phyloP scores from a whole-genome alignment of 495 filamentous ascomycete genomes.

The Penicillium roqueforti region DNA sequence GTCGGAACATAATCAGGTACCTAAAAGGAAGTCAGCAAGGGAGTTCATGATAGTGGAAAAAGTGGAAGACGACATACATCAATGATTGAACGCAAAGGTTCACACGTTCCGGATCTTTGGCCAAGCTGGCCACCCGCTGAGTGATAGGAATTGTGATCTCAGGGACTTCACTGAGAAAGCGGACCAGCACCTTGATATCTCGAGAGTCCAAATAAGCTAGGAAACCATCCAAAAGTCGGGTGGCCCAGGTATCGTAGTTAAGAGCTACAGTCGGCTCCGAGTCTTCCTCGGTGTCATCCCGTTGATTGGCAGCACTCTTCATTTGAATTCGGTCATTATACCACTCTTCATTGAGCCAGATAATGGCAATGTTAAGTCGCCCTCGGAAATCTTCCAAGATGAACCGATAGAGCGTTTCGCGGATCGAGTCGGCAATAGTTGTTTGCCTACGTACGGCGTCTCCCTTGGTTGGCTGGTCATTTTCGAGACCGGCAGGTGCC shows the following conservation, averaged over 20 bases:
- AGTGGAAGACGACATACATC: conserved; percentile 41
- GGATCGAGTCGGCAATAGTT: conserved; percentile 61
- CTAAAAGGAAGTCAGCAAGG: conserved; percentile 31
- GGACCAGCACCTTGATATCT: conserved; percentile 76
- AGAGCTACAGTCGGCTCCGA: conserved; percentile 31
- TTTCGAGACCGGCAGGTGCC: conserved; percentile 62
- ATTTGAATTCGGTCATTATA: conserved; percentile 78
- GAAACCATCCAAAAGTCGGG: conserved; percentile 81
- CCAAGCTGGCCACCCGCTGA: conserved; percentile 70
- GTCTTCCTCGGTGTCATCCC: conserved; percentile 36
- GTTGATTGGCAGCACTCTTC: conserved; percentile 34
- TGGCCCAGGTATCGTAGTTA: conserved; percentile 76
- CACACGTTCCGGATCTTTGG: conserved; percentile 80
- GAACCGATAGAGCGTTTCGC: conserved; percentile 75
- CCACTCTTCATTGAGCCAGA: conserved; percentile 97
- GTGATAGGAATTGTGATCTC: conserved; percentile 67
- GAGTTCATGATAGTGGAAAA: not conserved
- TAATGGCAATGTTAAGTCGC: conserved; percentile 79
- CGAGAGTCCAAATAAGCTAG: conserved; percentile 78
- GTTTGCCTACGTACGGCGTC: conserved; percentile 17
- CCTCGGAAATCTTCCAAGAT: conserved; percentile 86
- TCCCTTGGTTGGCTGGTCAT: conserved; percentile 33
- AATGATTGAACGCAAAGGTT: conserved; percentile 57
- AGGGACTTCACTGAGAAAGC: conserved; percentile 89
- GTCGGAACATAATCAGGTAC: conserved; percentile 81